phyloP scores from a whole-genome alignment of 192 early-diverging fungal genomes.

The Mortierella alpina region DNA sequence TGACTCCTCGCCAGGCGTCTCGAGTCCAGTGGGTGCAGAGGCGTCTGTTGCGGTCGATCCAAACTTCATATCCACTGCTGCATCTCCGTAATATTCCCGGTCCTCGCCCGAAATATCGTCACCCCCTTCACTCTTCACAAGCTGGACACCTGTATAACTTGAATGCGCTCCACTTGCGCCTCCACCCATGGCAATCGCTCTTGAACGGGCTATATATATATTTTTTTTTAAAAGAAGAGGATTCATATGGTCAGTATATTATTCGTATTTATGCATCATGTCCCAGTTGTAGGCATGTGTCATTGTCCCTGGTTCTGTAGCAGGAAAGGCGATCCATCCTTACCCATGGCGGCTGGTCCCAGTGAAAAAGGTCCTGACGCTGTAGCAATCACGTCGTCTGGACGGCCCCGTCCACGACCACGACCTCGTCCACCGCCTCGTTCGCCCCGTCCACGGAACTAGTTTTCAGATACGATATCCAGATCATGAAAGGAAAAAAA shows the following conservation, averaged over 20 bases:
- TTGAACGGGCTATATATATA: constrained; percentile 27
- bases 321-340: background rate
- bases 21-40: constrained; percentile 41
- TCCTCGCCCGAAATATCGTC: constrained; percentile 32
- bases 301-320: too few species aligned
- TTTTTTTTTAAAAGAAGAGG: background rate
- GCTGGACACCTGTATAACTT: constrained; percentile 41
- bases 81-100: constrained; percentile 43
- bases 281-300: too few species aligned
- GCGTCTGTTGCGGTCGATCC: constrained; percentile 38
- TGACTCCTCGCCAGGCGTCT: constrained; percentile 18
- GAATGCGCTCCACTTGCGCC: constrained; percentile 49
- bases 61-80: constrained; percentile 52
- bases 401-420: constrained; percentile 37
- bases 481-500: background rate
- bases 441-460: constrained; percentile 33
- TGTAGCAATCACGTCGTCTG: constrained; percentile 32
- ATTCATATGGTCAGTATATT: background rate
- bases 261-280: background rate
- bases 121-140: constrained; percentile 24
- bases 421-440: constrained; percentile 63
- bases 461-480: background rate
- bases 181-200: constrained; percentile 19
- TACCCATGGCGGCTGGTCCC: constrained; percentile 56
- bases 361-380: constrained; percentile 67